A percentile compares a stretch with the other conserved stretches of the same genome.
Conservation (phyloP, 768 basidiomycete species). For the Chalciporus sphaerocephalus region DNA sequence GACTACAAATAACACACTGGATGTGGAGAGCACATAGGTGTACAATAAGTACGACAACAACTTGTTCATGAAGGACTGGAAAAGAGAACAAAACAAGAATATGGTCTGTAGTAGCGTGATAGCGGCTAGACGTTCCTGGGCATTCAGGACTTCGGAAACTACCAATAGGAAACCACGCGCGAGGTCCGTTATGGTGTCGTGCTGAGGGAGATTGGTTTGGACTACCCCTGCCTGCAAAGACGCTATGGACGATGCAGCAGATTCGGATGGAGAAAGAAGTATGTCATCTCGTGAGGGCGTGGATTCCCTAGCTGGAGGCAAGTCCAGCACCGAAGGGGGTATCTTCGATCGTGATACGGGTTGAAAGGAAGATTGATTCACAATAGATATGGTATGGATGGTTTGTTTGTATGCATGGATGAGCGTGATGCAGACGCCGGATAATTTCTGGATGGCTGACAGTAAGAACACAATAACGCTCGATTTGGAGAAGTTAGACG, state of each 20-base stretch:
- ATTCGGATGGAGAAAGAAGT: conserved; percentile 14
- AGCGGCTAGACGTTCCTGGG: conserved; percentile 46
- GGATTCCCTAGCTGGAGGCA: not conserved
- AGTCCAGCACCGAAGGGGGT: not conserved
- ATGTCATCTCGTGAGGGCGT: conserved; percentile 3
- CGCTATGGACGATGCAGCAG: conserved; percentile 24
- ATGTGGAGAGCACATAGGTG: conserved; percentile 47
- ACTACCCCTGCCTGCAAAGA: conserved; percentile 11
- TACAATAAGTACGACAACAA: conserved; percentile 68
- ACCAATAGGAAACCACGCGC: conserved; percentile 42
- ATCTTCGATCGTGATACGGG: not conserved
- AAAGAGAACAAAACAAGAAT: conserved; percentile 43
- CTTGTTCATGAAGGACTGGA: conserved; percentile 59
- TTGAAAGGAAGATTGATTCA: conserved; percentile 42
- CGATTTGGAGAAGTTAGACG: conserved; percentile 44
- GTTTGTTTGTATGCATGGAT: conserved; percentile 66
- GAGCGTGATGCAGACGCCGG: conserved; percentile 62
- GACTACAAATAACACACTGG: conserved; percentile 49
- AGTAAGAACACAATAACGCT: conserved; percentile 64
- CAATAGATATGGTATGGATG: conserved; percentile 58
- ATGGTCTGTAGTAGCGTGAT: conserved; percentile 43
- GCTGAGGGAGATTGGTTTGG: conserved; percentile 3
- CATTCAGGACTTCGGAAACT: conserved; percentile 46
- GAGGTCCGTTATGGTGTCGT: conserved; percentile 30
- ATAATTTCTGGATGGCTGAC: conserved; percentile 68